These are phyloP conservation scores for Skeletonema costatum DNA, from an alignment of 108 stramenopile genomes.

Conservation along the genomic window DNA sequence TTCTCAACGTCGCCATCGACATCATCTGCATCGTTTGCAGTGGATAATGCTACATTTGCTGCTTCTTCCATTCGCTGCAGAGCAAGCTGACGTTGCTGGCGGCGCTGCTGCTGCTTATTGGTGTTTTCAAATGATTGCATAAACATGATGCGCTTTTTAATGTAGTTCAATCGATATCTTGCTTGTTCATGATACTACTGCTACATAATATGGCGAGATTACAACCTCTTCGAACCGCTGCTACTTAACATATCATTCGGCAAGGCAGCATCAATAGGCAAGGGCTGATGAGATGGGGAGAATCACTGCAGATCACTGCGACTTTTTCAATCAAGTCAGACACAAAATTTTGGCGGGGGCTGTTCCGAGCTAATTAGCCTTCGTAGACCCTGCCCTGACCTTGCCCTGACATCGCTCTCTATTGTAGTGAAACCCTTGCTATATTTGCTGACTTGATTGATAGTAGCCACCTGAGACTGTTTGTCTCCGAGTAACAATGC, in stretches of 20 bases:
- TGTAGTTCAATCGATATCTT: neutral
- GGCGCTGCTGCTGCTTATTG: conserved; percentile 35
- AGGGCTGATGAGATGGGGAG: too few species aligned
- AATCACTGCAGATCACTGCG: too few species aligned
- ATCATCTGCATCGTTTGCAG: neutral
- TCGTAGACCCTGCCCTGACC: too few species aligned
- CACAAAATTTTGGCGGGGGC: neutral
- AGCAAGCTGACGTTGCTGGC: conserved; percentile 29
- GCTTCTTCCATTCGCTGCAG: conserved; percentile 47
- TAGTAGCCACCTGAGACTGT: too few species aligned
- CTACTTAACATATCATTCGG: too few species aligned
- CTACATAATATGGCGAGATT: too few species aligned
- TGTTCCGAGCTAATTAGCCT: neutral
- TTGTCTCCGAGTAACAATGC: too few species aligned
- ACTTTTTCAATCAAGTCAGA: neutral
- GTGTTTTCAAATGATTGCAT: conserved; percentile 35
- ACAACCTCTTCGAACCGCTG: too few species aligned
- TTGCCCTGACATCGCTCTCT: too few species aligned
- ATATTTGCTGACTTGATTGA: too few species aligned
- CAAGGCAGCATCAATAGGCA: too few species aligned
- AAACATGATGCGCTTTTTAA: conserved; percentile 2
- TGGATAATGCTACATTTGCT: neutral
- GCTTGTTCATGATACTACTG: neutral
- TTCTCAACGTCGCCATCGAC: neutral
- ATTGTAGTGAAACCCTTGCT: too few species aligned